phyloP scores from a whole-genome alignment of 2,329 filamentous ascomycete species.

The Raffaelea deltoideospora region DNA sequence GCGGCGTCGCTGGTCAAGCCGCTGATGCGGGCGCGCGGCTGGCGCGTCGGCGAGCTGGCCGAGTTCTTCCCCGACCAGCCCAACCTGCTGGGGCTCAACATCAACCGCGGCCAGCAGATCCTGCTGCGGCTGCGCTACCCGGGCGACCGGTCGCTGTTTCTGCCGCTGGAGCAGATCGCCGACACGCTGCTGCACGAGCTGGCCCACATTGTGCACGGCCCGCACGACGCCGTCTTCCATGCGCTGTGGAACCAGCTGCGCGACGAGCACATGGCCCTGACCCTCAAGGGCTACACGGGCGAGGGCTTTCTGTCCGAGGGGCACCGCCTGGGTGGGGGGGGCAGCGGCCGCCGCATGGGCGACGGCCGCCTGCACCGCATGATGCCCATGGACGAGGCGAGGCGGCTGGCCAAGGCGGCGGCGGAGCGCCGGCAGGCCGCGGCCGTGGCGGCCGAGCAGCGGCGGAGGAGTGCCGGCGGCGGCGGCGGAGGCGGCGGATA shows the following conservation, averaged over 20 bases:
- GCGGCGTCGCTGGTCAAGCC: slow-evolving; percentile 84
- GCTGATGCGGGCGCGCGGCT: slow-evolving; percentile 76
- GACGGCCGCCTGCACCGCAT: background rate
- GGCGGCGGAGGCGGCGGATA: slow-evolving; percentile 48
- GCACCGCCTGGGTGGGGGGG: slow-evolving; percentile 50
- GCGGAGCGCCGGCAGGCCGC: slow-evolving; percentile 58
- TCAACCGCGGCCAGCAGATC: slow-evolving; percentile 63
- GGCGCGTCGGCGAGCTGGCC: slow-evolving; percentile 62
- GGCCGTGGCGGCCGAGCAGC: slow-evolving; percentile 39
- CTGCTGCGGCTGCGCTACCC: slow-evolving; percentile 68
- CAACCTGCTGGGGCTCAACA: slow-evolving; percentile 66
- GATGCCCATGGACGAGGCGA: slow-evolving; percentile 37
- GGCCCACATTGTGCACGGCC: slow-evolving; percentile 71
- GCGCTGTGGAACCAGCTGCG: slow-evolving; percentile 79
- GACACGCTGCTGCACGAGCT: slow-evolving; percentile 94
- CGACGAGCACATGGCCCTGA: slow-evolving; percentile 64
- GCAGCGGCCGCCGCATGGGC: slow-evolving; percentile 1
- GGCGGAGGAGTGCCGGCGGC: slow-evolving; percentile 33
- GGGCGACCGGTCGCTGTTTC: slow-evolving; percentile 58
- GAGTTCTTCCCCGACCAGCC: slow-evolving; percentile 72
- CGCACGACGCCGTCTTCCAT: slow-evolving; percentile 72
- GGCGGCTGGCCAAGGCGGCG: slow-evolving; percentile 64
- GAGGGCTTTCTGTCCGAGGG: slow-evolving; percentile 75
- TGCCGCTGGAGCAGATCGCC: slow-evolving; percentile 63
- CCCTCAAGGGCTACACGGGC: slow-evolving; percentile 74